A percentile compares a stretch with the other conserved stretches of the same genome.
These are phyloP conservation scores for Chalaropsis thielavioides DNA, from an alignment of 2,329 filamentous ascomycete species.

Conservation along the genomic window DNA sequence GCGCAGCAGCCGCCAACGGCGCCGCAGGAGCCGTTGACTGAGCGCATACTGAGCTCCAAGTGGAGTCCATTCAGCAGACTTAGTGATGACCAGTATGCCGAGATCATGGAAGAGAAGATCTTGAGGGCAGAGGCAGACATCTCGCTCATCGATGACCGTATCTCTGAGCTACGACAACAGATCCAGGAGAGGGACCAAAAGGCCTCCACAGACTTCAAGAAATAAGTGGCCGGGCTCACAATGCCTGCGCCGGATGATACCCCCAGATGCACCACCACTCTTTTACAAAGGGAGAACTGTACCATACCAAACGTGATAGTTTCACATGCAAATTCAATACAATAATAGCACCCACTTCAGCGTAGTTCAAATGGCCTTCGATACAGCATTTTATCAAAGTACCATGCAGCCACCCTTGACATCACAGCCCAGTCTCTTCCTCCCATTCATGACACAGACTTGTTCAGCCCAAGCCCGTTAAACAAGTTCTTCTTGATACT, in stretches of 20 bases:
- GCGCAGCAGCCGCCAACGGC: slow-evolving; percentile 24
- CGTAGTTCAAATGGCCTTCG: not conserved
- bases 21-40: slow-evolving; percentile 6
- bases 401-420: not conserved
- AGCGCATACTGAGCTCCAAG: slow-evolving; percentile 39
- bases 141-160: slow-evolving; percentile 61
- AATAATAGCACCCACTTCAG: not conserved
- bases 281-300: not conserved
- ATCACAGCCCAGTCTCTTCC: not conserved
- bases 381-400: not conserved
- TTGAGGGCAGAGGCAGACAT: slow-evolving; percentile 62
- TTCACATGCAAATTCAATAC: not conserved
- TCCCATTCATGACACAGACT: not conserved
- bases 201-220: not conserved
- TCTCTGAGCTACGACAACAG: slow-evolving; percentile 30
- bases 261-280: not conserved
- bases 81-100: slow-evolving; percentile 57
- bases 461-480: slow-evolving; percentile 12
- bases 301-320: not conserved
- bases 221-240: not conserved
- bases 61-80: slow-evolving; percentile 59
- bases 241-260: not conserved
- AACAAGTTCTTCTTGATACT: slow-evolving; percentile 16
- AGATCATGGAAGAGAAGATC: slow-evolving; percentile 56
- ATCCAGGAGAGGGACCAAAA: slow-evolving; percentile 9